A percentile compares a stretch with the other conserved stretches of the same genome.
These are phyloP conservation scores for Suhomyces bokatorum DNA, from an alignment of 1,139 yeast species.

Conservation along the genomic window DNA sequence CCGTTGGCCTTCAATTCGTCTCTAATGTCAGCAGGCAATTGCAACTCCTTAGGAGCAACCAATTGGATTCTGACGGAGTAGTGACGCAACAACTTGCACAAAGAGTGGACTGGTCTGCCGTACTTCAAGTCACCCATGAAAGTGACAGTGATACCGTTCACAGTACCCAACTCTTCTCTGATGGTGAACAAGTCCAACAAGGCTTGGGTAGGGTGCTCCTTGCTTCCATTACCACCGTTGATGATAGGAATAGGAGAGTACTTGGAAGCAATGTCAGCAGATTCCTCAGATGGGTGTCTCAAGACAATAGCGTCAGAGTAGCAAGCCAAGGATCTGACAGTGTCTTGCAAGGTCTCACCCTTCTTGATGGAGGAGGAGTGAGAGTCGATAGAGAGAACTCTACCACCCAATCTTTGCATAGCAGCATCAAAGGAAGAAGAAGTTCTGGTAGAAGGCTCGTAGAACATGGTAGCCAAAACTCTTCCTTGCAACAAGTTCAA, in stretches of 20 bases:
- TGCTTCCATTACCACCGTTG: slow-evolving; percentile 96
- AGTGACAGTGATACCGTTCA: slow-evolving; percentile 95
- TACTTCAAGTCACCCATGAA: slow-evolving; percentile 98
- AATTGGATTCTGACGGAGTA: slow-evolving; percentile 93
- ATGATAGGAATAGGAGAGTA: slow-evolving; percentile 96
- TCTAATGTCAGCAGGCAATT: slow-evolving; percentile 73
- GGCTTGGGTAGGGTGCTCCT: slow-evolving; percentile 99
- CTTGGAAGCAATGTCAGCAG: slow-evolving; percentile 93
- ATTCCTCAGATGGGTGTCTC: slow-evolving; percentile 92
- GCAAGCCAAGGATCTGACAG: slow-evolving; percentile 90
- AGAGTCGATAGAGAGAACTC: slow-evolving; percentile 85
- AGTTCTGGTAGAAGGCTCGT: slow-evolving; percentile 98
- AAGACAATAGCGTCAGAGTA: slow-evolving; percentile 96
- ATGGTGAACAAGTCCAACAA: slow-evolving; percentile 95
- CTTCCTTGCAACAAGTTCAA: slow-evolving; percentile 88
- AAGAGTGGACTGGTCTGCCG: slow-evolving; percentile 98
- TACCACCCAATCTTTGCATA: slow-evolving; percentile 99
- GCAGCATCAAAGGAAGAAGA: slow-evolving; percentile 97
- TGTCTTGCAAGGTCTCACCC: slow-evolving; percentile 98
- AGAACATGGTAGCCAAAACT: slow-evolving; percentile 91
- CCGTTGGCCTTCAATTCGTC: slow-evolving; percentile 63
- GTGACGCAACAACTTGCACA: slow-evolving; percentile 85
- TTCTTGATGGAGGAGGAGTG: slow-evolving; percentile 89
- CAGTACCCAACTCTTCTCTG: slow-evolving; percentile 98
- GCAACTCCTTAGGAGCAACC: slow-evolving; percentile 86